These are phyloP conservation scores for Acanthamoeba triangularis DNA, from an alignment of 208 protist species.

Conservation along the genomic window DNA sequence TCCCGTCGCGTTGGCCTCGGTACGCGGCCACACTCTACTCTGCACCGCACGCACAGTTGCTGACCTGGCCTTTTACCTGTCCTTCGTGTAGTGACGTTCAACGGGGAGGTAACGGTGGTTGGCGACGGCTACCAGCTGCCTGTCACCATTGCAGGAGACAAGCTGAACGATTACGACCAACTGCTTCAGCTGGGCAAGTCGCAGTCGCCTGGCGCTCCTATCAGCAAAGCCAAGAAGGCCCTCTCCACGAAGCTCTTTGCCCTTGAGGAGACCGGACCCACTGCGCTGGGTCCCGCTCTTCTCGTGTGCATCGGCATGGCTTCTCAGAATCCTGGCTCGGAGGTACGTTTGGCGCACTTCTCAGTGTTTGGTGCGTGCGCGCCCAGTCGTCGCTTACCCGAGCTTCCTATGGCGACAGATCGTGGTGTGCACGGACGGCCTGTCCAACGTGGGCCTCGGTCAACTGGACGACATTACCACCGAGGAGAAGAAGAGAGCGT, in stretches of 20 bases:
- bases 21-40: too few species aligned
- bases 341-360: neutral
- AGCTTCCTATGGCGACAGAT: too few species aligned
- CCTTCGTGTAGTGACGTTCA: neutral
- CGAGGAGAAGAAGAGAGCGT: neutral
- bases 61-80: neutral
- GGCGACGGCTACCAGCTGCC: conserved; percentile 76
- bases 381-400: too few species aligned
- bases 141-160: conserved; percentile 77
- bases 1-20: conserved; percentile 13
- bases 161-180: conserved; percentile 73
- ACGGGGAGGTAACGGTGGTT: conserved; percentile 30
- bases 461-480: conserved; percentile 65
- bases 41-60: too few species aligned
- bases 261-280: conserved; percentile 70
- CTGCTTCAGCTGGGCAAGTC: neutral
- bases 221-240: neutral
- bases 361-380: neutral
- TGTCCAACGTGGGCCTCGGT: conserved; percentile 71
- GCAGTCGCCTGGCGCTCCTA: neutral
- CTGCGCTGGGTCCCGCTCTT: conserved; percentile 75
- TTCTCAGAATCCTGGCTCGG: conserved; percentile 28
- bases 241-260: conserved; percentile 56
- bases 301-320: conserved; percentile 72
- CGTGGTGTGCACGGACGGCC: conserved; percentile 75